phyloP scores from a whole-genome alignment of 1,284 basidiomycete genomes.

The Singerocomus rubriflavus region DNA sequence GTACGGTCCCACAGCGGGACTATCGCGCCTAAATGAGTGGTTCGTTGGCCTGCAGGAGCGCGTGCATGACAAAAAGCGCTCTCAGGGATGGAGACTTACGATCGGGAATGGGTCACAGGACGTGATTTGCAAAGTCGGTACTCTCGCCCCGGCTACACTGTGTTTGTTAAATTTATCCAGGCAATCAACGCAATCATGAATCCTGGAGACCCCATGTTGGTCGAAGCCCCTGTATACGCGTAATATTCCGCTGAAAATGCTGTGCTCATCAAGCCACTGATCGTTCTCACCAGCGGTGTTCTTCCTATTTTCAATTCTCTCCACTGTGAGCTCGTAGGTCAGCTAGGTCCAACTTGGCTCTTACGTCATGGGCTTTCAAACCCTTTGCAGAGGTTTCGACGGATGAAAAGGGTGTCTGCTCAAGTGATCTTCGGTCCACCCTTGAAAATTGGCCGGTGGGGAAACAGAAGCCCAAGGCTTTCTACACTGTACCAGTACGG shows the following conservation, averaged over 20 bases:
- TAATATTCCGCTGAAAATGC: slow-evolving; percentile 35
- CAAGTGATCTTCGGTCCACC: slow-evolving; percentile 60
- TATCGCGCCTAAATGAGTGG: slow-evolving; percentile 63
- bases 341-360: slow-evolving; percentile 16
- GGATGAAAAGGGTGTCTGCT: slow-evolving; percentile 74
- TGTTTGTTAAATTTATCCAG: slow-evolving; percentile 34
- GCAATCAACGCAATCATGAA: slow-evolving; percentile 63
- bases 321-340: slow-evolving; percentile 64
- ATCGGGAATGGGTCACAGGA: slow-evolving; percentile 88
- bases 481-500: slow-evolving; percentile 81
- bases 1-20: slow-evolving; percentile 76
- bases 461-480: slow-evolving; percentile 72
- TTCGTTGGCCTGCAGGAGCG: slow-evolving; percentile 63
- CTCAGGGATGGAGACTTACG: slow-evolving; percentile 71
- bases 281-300: slow-evolving; percentile 47
- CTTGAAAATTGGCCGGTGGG: slow-evolving; percentile 75
- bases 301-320: slow-evolving; percentile 59
- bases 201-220: slow-evolving; percentile 77
- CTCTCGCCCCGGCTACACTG: not conserved
- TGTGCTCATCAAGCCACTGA: slow-evolving; percentile 11
- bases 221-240: slow-evolving; percentile 89
- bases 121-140: slow-evolving; percentile 74
- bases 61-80: slow-evolving; percentile 56
- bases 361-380: not conserved
- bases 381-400: slow-evolving; percentile 66